Conservation (phyloP, 306 rosid genomes). For the Cicer cuneatum region DNA sequence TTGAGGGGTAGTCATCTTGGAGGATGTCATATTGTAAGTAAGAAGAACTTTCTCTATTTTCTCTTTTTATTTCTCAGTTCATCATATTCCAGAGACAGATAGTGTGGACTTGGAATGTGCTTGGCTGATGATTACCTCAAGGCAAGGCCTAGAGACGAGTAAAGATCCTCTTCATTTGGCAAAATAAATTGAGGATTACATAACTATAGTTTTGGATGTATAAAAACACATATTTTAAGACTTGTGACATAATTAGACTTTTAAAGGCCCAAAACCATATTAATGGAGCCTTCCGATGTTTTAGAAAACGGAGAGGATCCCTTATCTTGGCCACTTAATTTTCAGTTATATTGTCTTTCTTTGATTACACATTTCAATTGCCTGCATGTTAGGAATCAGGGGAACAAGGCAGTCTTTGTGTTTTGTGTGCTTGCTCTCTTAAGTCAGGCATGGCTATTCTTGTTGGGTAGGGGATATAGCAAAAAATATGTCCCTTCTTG, state of each 20-base stretch:
- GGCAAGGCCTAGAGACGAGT: background rate
- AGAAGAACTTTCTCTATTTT: background rate
- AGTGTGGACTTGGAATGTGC: background rate
- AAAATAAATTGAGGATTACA: too few relatives aligned
- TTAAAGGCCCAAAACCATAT: too few relatives aligned
- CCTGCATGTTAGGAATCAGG: background rate
- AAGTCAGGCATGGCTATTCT: background rate
- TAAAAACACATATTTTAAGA: too few relatives aligned
- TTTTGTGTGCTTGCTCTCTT: constrained; percentile 26
- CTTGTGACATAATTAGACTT: too few relatives aligned
- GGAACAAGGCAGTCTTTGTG: background rate
- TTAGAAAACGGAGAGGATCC: too few relatives aligned
- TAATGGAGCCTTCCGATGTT: too few relatives aligned
- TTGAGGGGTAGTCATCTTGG: constrained; percentile 12
- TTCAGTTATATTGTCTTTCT: background rate
- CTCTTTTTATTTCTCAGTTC: background rate
- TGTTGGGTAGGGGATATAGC: constrained; percentile 6
- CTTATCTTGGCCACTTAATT: constrained; percentile 7
- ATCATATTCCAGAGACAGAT: background rate
- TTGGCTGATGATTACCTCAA: background rate
- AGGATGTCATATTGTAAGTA: background rate
- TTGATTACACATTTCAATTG: background rate
- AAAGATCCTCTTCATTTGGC: too few relatives aligned
- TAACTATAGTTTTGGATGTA: too few relatives aligned
- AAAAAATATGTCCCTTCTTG: background rate